Evolutionary conservation across 2,329 filamentous ascomycete genomes (phyloP), one percentile per base, ranked within the genome.

Genomic region (Nothophoma quercina): DNA sequence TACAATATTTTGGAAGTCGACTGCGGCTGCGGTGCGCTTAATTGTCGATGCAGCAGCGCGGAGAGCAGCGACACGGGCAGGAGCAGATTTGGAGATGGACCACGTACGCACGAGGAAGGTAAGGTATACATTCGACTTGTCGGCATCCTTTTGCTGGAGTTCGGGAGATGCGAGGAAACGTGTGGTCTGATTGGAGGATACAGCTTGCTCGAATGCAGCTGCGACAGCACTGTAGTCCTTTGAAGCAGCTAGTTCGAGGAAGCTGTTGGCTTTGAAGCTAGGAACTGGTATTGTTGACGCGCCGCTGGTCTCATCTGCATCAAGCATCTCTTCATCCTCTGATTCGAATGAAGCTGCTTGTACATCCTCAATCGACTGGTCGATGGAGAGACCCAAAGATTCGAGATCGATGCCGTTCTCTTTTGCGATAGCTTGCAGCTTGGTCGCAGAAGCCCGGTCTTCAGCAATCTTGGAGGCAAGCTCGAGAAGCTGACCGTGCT

Each of bases 1-100:
- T n/a, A 96, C 69, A 15, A 97, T 72, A 9, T 85, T 84, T 69
- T 98, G 93, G 40, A 93, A 81, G 69, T 96, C 89, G 7, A 83
- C 68, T 16, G 78, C 77, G 18, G 68, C 72, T 46, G 77, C 79
- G 5, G 57, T 32, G 19, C 64, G 51, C 38, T 64, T 64, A 12
- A 75, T 46, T 4, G 61, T 50, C 15, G 56, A 52, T 5, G 56
- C 56, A 3, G 67, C 82, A 66, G 85, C 81, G 32, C 87, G 85
- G 40, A 96, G 75, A 9, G 92, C 90, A 7, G 86, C 83, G 47
- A 83, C 81, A 57, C 90, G 85, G 3, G 86, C 87, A 36, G 89
- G 77, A 2, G 85, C 85, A 6, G 90, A 88, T 66, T 88, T 88
- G 1, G 85, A 80, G 0, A 89, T 87, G 51, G 84, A 89, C 85